Base-by-base conservation (phyloP, 768 basidiomycete genomes). In the Clitopilus hobsonii region DNA sequence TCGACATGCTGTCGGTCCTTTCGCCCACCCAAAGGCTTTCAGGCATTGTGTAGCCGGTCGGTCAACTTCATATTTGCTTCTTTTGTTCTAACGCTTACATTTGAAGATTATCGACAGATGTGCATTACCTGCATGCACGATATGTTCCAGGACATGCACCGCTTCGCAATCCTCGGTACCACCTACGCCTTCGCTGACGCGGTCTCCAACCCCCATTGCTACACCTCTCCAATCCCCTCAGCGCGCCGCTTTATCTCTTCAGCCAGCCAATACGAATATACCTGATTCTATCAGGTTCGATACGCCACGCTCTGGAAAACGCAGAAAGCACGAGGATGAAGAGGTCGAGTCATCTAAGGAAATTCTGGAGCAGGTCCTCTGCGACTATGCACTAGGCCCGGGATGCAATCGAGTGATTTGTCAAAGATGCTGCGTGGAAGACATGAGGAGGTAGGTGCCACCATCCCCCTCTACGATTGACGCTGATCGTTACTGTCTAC, bases 81-180 rank as follows among this genome's bases (percentile, higher is more conserved):
- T 20, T 10, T 20, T 20, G n/a, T 10, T 2, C 41, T 10, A 45
- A 5, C 22, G 11, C 41, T 45, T 10, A 45, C n/a, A 20, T 3
- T 50, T 52, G 20, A 32, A 22, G 24, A 38, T n/a, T 20, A 53
- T n/a, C 32, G 16, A 51, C 54, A 79, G 78, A 26, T 80, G 78
- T 57, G 61, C 66, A 2, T 61, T 68, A 3, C 65, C 70, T 6
- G 75, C 73, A 5, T 80, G 78, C 56, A 57, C 70, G 0, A 68
- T 80, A 24, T 80, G 79, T 56, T 70, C 78, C 18, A 71, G 78
- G 28, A 77, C 71, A 38, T 80, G 79, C 56, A 74, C 66, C 14
- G 67, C 71, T 29, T 64, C 59, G 50, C 65, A 58, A 3, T 64
- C 68, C 14, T 75, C 71, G 14, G 64, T 68, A 36, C 72, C 72